Evolutionary conservation across 2,329 filamentous ascomycete species (phyloP), one percentile per base, ranked within the genome.

Genomic region (Amphichorda felina): DNA sequence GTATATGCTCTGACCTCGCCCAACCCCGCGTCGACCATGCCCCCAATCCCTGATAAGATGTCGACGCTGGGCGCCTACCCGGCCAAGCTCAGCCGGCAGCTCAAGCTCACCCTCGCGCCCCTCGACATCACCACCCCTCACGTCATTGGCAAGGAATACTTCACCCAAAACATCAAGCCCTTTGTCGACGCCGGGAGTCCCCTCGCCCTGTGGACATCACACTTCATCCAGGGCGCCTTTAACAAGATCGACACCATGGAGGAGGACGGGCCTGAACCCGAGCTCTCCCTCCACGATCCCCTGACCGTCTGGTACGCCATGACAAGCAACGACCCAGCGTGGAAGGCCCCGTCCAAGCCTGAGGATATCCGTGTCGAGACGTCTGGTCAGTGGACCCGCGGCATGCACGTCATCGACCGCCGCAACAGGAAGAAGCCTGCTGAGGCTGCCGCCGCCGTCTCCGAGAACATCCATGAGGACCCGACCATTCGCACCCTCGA

Each of bases 351-450:
- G 2, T 55, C 62, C 11, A 64, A 69, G 38, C 75, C 66, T 0
- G 82, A 94, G 56, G 91, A 98, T 54, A 80, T 98, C 38, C 72
- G 91, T 15, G 67, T 98, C 28, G 91, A 98, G 61, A 93, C 87
- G 0, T 64, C 73, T 3, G 91, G 89, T 2, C 91, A 96, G 63
- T 98, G 91, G 91, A 94, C 88, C 31, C 70, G 85, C 38, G 89
- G 91, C 2, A 88, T 91, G 79, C 88, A 87, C 50, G 70, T 96
- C 22, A 66, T 87, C 28, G 91, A 98, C 63, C 69, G 76, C 25
- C 71, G 91, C 30, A 59, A 61, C 26, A 61, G 75, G 36, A 64
- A 61, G 42, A 74, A 75, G 50, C 66, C 64, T 5, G 67, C 59
- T 9, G 63, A 64, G 41, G 48, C 54, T 9, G 54, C 56, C 30